These are phyloP conservation scores for Dendrobium huoshanense DNA, from an alignment of 106 monocot species.

Conservation along the genomic window DNA sequence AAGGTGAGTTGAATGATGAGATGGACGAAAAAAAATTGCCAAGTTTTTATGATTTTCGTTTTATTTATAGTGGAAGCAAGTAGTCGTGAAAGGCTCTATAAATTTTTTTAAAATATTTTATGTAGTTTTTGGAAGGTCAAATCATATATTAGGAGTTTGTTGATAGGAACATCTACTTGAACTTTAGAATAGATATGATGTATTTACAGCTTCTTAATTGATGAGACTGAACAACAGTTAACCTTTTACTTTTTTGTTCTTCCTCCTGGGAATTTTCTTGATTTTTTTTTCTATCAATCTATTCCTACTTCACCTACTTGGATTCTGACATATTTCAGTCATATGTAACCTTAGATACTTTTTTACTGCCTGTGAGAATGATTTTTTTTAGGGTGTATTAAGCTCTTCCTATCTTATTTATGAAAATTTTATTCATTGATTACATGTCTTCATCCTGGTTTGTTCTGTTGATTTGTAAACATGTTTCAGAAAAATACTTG, in stretches of 20 bases:
- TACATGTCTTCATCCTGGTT: neutral
- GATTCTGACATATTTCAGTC: too few species aligned
- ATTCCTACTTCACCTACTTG: too few species aligned
- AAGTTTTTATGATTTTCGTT: too few species aligned
- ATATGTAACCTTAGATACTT: neutral
- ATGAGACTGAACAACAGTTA: neutral
- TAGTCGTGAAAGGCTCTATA: too few species aligned
- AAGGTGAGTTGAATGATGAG: too few species aligned
- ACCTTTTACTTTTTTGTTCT: neutral
- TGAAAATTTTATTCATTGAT: neutral
- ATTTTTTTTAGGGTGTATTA: neutral
- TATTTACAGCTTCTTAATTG: neutral
- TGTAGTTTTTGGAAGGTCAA: too few species aligned
- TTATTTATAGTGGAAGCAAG: too few species aligned
- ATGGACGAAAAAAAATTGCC: too few species aligned
- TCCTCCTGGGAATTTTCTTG: neutral
- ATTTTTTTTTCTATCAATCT: neutral
- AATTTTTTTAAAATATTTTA: too few species aligned
- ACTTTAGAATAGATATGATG: too few species aligned
- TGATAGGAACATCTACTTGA: too few species aligned
- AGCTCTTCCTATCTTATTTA: neutral
- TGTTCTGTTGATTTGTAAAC: neutral
- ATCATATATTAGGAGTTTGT: too few species aligned
- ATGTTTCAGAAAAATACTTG: neutral
- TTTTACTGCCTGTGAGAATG: neutral